A percentile compares a stretch with the other conserved stretches of the same genome.
Conservation (phyloP, 768 basidiomycete species). For the Serendipita sp. region DNA sequence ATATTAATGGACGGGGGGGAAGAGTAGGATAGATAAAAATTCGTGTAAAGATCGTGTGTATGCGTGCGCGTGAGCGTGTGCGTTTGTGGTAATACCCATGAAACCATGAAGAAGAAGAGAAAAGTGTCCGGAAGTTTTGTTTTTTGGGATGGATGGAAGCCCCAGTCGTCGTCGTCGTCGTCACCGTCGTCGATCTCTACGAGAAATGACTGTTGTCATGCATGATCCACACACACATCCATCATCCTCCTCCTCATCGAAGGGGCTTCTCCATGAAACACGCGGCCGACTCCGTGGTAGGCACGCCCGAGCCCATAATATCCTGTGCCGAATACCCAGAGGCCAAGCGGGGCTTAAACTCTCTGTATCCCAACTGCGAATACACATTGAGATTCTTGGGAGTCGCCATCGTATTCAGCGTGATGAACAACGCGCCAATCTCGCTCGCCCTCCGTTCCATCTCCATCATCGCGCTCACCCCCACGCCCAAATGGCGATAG, state of each 20-base stretch:
- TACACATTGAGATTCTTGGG: neutral
- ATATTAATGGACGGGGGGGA: too few species aligned
- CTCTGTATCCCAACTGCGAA: conserved; percentile 1
- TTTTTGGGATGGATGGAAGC: too few species aligned
- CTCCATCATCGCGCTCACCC: neutral
- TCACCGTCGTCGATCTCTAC: too few species aligned
- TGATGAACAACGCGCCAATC: neutral
- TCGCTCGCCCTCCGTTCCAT: neutral
- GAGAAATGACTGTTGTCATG: too few species aligned
- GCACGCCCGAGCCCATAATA: neutral
- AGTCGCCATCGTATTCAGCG: neutral
- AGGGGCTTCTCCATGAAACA: conserved; percentile 6
- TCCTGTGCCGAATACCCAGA: neutral
- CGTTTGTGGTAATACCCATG: too few species aligned
- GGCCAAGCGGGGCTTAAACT: neutral
- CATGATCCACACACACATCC: too few species aligned
- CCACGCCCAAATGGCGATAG: neutral
- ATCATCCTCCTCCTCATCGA: neutral
- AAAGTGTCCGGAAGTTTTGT: too few species aligned
- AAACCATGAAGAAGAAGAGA: too few species aligned
- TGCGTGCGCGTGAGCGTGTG: too few species aligned
- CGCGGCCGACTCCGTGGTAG: neutral
- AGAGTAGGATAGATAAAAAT: too few species aligned
- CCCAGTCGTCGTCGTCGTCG: too few species aligned
- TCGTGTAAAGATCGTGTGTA: too few species aligned